Conservation (phyloP, 2,329 filamentous ascomycete species). For the Colletotrichum sp. region DNA sequence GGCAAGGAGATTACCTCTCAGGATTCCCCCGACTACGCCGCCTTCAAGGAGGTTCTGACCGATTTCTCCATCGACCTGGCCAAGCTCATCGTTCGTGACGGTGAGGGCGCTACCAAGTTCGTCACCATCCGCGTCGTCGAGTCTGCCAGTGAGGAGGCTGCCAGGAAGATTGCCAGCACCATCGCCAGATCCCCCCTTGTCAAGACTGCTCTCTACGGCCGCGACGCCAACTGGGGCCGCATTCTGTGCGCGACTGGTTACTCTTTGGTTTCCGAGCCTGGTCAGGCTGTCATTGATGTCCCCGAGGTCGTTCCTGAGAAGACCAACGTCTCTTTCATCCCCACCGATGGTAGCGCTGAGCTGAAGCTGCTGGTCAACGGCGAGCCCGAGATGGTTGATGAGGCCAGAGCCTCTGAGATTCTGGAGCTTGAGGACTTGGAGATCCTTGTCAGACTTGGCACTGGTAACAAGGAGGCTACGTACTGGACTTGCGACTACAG, state of each 20-base stretch:
- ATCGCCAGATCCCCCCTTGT: slow-evolving; percentile 93
- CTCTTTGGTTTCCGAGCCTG: slow-evolving; percentile 64
- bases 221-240: slow-evolving; percentile 98
- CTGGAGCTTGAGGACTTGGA: slow-evolving; percentile 79
- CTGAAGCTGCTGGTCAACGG: slow-evolving; percentile 79
- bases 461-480: slow-evolving; percentile 69
- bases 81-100: slow-evolving; percentile 92
- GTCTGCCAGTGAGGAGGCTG: slow-evolving; percentile 70
- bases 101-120: slow-evolving; percentile 97
- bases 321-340: slow-evolving; percentile 81
- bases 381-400: slow-evolving; percentile 81
- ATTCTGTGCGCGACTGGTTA: slow-evolving; percentile 96
- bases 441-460: slow-evolving; percentile 76
- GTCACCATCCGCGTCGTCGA: slow-evolving; percentile 88
- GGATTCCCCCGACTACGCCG: slow-evolving; percentile 66
- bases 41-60: slow-evolving; percentile 74
- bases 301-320: slow-evolving; percentile 69
- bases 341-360: slow-evolving; percentile 77
- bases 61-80: slow-evolving; percentile 84
- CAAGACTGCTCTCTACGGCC: slow-evolving; percentile 96
- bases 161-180: slow-evolving; percentile 80
- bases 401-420: slow-evolving; percentile 78
- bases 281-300: slow-evolving; percentile 61
- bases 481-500: slow-evolving; percentile 91
- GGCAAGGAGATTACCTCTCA: slow-evolving; percentile 65